These are phyloP conservation scores for Aquanectria penicillioides DNA, from an alignment of 2,329 filamentous ascomycete species.

Conservation along the genomic window DNA sequence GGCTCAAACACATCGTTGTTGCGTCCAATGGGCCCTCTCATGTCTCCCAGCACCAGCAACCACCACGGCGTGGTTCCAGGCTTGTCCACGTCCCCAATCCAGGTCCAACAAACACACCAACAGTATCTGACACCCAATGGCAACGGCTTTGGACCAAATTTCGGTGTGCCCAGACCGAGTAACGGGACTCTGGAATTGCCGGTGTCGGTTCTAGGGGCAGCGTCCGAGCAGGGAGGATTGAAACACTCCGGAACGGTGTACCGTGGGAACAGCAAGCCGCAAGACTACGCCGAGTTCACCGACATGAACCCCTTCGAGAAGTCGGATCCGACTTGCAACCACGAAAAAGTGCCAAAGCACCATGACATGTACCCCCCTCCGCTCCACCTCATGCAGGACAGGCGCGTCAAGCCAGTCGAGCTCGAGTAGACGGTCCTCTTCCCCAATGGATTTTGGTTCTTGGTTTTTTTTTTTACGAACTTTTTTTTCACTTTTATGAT, in stretches of 20 bases:
- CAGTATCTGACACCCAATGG: conserved; percentile 11
- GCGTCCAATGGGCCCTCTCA: conserved; percentile 25
- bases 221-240: conserved; percentile 19
- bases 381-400: conserved; percentile 8
- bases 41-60: conserved; percentile 24
- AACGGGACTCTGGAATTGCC: conserved; percentile 14
- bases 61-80: conserved; percentile 19
- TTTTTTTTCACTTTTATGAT: conserved; percentile 3
- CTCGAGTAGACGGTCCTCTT: conserved; percentile 3
- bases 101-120: conserved; percentile 2
- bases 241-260: conserved; percentile 34
- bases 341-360: conserved; percentile 19
- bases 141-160: not conserved
- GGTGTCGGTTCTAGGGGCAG: conserved; percentile 4
- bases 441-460: not conserved
- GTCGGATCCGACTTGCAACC: conserved; percentile 14
- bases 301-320: conserved; percentile 27
- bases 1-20: conserved; percentile 25
- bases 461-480: not conserved
- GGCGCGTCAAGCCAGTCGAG: conserved; percentile 8
- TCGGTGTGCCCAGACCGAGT: not conserved
- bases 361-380: conserved; percentile 11
- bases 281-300: conserved; percentile 35
- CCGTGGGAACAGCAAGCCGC: conserved; percentile 29
- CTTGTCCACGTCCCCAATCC: conserved; percentile 8